These are phyloP conservation scores for Gyrodon lividus DNA, from an alignment of 768 basidiomycete species.

Conservation along the genomic window DNA sequence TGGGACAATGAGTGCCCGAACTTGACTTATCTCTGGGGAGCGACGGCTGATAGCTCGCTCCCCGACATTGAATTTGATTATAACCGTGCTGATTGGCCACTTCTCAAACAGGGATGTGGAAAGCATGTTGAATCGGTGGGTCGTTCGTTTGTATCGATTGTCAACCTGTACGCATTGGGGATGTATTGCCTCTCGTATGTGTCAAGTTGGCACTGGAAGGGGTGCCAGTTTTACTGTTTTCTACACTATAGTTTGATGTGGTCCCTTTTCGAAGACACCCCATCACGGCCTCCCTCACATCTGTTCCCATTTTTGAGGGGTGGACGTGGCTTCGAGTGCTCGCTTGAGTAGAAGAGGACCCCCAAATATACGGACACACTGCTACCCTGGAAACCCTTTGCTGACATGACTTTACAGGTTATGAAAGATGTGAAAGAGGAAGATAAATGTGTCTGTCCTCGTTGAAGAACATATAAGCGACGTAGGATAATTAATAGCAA, in stretches of 20 bases:
- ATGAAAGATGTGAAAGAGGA: conserved; percentile 51
- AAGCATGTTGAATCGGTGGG: conserved; percentile 62
- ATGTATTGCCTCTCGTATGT: conserved; percentile 11
- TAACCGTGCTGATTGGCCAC: conserved; percentile 6
- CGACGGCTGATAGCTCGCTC: conserved; percentile 1
- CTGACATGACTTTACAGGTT: conserved; percentile 37
- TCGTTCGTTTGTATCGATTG: conserved; percentile 17
- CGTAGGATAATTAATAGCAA: conserved; percentile 8
- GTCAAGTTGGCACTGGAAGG: conserved; percentile 2
- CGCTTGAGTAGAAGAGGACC: conserved; percentile 21
- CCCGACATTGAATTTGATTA: not conserved
- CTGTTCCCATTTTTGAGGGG: conserved; percentile 16
- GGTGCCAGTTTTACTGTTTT: conserved; percentile 16
- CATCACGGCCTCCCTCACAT: conserved; percentile 25
- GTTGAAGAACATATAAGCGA: conserved; percentile 22
- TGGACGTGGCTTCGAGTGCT: conserved; percentile 12
- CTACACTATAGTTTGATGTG: conserved; percentile 34
- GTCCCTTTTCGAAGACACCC: conserved; percentile 37
- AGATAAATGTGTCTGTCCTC: conserved; percentile 45
- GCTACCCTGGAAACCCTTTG: conserved; percentile 26
- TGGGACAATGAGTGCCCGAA: not conserved
- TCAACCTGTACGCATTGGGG: conserved; percentile 17
- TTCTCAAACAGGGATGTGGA: conserved; percentile 61
- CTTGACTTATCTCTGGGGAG: conserved; percentile 10
- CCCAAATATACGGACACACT: conserved; percentile 25